Evolutionary conservation across 371 early-diverging fungal species (phyloP).

Genomic region (Zancudomyces culisetae): DNA sequence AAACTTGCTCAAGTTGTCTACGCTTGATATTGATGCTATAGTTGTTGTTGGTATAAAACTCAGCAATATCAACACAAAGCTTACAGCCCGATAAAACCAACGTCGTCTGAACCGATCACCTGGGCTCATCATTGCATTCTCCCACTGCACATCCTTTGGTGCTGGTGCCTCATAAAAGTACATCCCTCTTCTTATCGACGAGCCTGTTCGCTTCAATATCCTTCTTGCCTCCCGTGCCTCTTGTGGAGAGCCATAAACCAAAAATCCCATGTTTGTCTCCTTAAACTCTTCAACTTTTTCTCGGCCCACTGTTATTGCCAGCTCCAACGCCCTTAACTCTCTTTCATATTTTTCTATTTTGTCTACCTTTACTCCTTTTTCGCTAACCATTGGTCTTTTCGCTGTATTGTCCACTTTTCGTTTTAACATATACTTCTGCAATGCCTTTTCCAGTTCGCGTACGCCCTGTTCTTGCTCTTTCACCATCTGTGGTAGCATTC

Average conservation of each 20-base stretch:
- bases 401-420: slow-evolving; percentile 9
- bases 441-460: slow-evolving; percentile 35
- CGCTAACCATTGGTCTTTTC: slow-evolving; percentile 10
- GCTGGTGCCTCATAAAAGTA: slow-evolving; percentile 39
- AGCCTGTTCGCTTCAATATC: slow-evolving; percentile 12
- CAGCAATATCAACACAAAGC: slow-evolving; percentile 34
- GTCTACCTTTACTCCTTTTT: slow-evolving; percentile 44
- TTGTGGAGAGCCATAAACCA: slow-evolving; percentile 38
- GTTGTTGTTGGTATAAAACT: slow-evolving; percentile 46
- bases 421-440: slow-evolving; percentile 40
- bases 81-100: slow-evolving; percentile 31
- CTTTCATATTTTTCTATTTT: slow-evolving; percentile 53
- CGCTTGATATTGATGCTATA: slow-evolving; percentile 36
- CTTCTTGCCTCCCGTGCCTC: slow-evolving; percentile 41
- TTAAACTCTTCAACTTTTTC: slow-evolving; percentile 26
- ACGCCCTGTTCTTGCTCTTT: slow-evolving; percentile 49
- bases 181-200: slow-evolving; percentile 9
- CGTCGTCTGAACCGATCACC: slow-evolving; percentile 34
- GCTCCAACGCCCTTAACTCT: slow-evolving; percentile 38
- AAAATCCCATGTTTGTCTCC: slow-evolving; percentile 52
- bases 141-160: slow-evolving; percentile 64
- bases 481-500: slow-evolving; percentile 40
- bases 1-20: slow-evolving; percentile 30
- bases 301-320: slow-evolving; percentile 37
- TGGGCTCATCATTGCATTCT: slow-evolving; percentile 40